Percentiles rank a stretch among this genome's conserved stretches.
These are phyloP conservation scores for Panaeolus papilionaceus DNA, from an alignment of 768 basidiomycete species.

Conservation along the genomic window DNA sequence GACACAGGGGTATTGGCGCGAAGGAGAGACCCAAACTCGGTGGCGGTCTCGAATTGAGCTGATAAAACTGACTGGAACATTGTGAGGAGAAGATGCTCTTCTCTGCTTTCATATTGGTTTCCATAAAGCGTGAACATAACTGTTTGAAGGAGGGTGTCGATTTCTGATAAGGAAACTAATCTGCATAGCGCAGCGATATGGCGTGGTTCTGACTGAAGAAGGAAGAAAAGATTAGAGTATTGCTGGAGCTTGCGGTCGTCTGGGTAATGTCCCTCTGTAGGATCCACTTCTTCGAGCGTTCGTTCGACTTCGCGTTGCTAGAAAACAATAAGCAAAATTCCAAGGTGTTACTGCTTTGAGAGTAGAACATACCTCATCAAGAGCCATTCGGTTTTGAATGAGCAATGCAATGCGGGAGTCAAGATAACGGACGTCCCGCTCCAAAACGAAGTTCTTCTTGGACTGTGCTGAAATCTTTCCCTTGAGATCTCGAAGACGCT, in stretches of 20 bases:
- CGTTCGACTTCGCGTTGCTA: constrained; percentile 95
- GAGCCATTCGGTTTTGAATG: constrained; percentile 98
- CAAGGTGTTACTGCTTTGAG: constrained; percentile 17
- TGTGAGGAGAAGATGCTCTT: constrained; percentile 96
- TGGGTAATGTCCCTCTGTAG: constrained; percentile 89
- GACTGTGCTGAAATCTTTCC: constrained; percentile 97
- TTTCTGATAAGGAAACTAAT: constrained; percentile 94
- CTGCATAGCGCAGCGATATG: constrained; percentile 97
- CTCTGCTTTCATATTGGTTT: constrained; percentile 97
- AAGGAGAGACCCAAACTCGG: constrained; percentile 97
- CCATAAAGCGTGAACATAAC: constrained; percentile 99
- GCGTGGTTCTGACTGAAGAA: constrained; percentile 96
- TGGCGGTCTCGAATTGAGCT: constrained; percentile 98
- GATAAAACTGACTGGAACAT: constrained; percentile 99
- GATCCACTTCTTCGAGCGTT: constrained; percentile 95
- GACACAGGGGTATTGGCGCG: constrained; percentile 99
- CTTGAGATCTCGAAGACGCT: constrained; percentile 95
- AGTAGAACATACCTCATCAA: constrained; percentile 78
- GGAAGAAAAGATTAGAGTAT: constrained; percentile 98
- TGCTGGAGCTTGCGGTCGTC: constrained; percentile 95
- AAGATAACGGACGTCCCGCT: constrained; percentile 97
- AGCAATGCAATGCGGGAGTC: constrained; percentile 96
- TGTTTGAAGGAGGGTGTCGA: constrained; percentile 98
- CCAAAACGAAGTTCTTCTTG: constrained; percentile 99
- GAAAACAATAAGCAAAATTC: constrained; percentile 22